Evolutionary conservation across 441 rosid genomes (phyloP), one percentile per base, ranked within the genome.

Genomic region (Croton laevigatus): DNA sequence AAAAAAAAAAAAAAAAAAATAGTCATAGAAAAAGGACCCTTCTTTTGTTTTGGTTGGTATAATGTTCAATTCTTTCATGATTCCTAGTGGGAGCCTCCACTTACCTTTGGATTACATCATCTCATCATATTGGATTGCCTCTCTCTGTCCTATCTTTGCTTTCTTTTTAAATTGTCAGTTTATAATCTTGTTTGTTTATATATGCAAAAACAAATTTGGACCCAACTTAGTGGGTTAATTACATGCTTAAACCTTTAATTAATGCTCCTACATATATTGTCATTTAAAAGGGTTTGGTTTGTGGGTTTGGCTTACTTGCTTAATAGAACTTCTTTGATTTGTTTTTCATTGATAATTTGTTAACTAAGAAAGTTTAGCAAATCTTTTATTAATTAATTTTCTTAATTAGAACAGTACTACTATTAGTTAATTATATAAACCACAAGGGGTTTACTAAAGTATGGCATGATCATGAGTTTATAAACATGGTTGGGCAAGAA

Each of bases 1-100:
- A 62, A 32, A 7, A 62, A 37, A 38, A 4, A 38, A 38, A 38
- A 40, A 40, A 4, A 40, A 6, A 6, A 6, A 40, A 1, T 9
- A 36, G 55, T 3, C 61, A 64, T 51, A 6, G 12, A 1, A 38
- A 12, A 66, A 6, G 44, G 53, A 60, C 22, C 66, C 71, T 71
- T 20, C 20, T 32, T 65, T 57, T 34, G 19, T 54, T 71, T 65
- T 66, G 53, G 53, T 60, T 79, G 69, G 72, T 73, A 73, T 81
- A 79, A 62, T 75, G 85, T 86, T 86, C 91, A 83, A 81, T 78
- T 79, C 83, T 82, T 80, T 79, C 89, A 90, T 87, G 87, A 88
- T 88, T 88, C 83, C 71, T 63, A 71, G 74, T 82, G 37, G 78
- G 89, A 84, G 76, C 82, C 85, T 13, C 81, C 73, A 77, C 69